These are phyloP conservation scores for Piper longum DNA, from an alignment of 164 flowering plant genomes.

Conservation along the genomic window DNA sequence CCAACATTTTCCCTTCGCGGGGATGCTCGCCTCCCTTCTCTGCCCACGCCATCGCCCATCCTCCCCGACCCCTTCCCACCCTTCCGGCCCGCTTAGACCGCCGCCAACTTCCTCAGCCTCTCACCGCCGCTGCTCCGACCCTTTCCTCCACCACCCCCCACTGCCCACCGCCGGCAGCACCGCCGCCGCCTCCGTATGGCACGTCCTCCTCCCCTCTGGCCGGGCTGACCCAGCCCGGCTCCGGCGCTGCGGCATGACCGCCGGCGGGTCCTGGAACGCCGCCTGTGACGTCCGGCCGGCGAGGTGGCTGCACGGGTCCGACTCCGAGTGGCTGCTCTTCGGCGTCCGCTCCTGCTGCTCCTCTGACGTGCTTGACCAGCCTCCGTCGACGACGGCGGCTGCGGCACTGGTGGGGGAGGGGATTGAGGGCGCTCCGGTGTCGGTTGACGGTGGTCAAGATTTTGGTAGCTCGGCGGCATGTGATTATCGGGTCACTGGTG, in stretches of 20 bases:
- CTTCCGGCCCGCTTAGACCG: too few relatives aligned
- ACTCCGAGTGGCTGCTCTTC: slow-evolving; percentile 74
- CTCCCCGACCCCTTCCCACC: too few relatives aligned
- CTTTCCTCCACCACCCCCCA: too few relatives aligned
- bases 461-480: slow-evolving; percentile 2
- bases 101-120: too few relatives aligned
- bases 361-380: slow-evolving; percentile 10
- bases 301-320: slow-evolving; percentile 73
- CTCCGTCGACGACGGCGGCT: slow-evolving; percentile 1
- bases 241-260: slow-evolving; percentile 21
- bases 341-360: slow-evolving; percentile 60
- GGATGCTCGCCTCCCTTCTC: too few relatives aligned
- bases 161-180: too few relatives aligned
- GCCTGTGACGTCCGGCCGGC: slow-evolving; percentile 82
- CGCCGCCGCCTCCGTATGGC: too few relatives aligned
- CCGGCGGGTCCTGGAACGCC: slow-evolving; percentile 87
- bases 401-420: neutral
- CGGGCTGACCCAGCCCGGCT: too few relatives aligned
- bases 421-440: neutral
- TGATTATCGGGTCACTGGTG: slow-evolving; percentile 58
- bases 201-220: too few relatives aligned
- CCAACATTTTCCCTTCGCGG: too few relatives aligned
- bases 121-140: too few relatives aligned
- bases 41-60: too few relatives aligned
- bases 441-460: neutral